Evolutionary conservation across 495 filamentous ascomycete species (phyloP).

Genomic region (Penicillium mononematosum): DNA sequence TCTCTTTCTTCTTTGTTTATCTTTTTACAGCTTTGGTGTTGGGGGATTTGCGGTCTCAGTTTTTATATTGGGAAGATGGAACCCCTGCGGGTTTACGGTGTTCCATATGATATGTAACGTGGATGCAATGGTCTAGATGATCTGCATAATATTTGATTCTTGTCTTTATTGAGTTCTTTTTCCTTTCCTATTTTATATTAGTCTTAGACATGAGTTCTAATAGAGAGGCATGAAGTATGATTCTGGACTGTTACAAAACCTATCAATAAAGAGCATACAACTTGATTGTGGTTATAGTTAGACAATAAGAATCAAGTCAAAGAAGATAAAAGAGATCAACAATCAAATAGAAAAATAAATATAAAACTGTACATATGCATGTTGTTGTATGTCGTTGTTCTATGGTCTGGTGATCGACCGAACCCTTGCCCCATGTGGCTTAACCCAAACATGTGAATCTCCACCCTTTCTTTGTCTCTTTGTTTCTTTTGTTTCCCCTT

Average conservation of each 20-base stretch:
- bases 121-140: conserved; percentile 5
- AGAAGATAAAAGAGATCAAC: neutral
- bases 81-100: neutral
- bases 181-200: neutral
- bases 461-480: conserved; percentile 16
- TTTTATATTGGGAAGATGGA: neutral
- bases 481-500: conserved; percentile 3
- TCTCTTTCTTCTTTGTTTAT: conserved; percentile 7
- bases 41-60: neutral
- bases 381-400: conserved; percentile 1
- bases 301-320: neutral
- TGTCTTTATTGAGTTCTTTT: neutral
- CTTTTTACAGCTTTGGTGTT: conserved; percentile 25
- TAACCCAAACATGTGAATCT: conserved; percentile 15
- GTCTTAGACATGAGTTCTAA: neutral
- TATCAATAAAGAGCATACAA: neutral
- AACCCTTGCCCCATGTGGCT: neutral
- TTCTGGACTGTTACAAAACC: neutral
- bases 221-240: neutral
- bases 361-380: neutral
- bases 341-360: neutral
- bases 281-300: neutral
- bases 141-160: conserved; percentile 1
- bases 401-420: conserved; percentile 4
- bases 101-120: neutral